A percentile compares a stretch with the other conserved stretches of the same genome.
phyloP scores from a whole-genome alignment of 1,284 basidiomycete species.

The Tilletia indica region DNA sequence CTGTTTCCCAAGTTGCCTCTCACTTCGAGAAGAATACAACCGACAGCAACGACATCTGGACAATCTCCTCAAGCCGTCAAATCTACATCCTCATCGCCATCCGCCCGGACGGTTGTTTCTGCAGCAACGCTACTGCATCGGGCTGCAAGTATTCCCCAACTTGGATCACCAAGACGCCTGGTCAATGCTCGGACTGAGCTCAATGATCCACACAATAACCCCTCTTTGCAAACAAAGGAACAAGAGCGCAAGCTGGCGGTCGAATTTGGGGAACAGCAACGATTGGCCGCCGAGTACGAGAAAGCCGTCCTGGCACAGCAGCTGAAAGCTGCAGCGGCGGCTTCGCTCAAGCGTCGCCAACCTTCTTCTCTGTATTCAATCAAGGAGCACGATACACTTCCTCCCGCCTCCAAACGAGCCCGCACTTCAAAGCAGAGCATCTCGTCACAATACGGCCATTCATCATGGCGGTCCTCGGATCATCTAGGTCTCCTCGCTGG shows the following conservation, averaged over 20 bases:
- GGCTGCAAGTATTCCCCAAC: conserved; percentile 15
- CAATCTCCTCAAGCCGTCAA: not conserved
- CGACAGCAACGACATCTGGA: not conserved
- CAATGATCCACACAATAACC: conserved; percentile 12
- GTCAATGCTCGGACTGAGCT: not conserved
- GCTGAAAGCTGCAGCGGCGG: not conserved
- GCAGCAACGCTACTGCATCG: conserved; percentile 4
- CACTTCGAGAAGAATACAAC: not conserved
- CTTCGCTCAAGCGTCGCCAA: not conserved
- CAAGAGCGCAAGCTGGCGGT: conserved; percentile 1
- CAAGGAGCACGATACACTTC: no score
- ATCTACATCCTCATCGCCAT: not conserved
- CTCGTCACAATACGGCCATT: not conserved
- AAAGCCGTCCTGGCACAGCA: not conserved
- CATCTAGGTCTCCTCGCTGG: not conserved
- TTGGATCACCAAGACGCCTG: conserved; percentile 11
- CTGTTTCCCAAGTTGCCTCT: conserved; percentile 8
- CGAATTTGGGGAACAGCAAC: not conserved
- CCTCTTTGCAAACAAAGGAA: not conserved
- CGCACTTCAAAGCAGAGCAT: not conserved
- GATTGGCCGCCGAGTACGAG: not conserved
- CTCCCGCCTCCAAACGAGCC: conserved; percentile 4
- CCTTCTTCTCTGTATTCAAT: no score
- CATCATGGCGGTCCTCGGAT: not conserved
- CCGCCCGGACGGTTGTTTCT: not conserved